These are phyloP conservation scores for Amphichorda felina DNA, from an alignment of 2,329 filamentous ascomycete genomes.

Conservation along the genomic window DNA sequence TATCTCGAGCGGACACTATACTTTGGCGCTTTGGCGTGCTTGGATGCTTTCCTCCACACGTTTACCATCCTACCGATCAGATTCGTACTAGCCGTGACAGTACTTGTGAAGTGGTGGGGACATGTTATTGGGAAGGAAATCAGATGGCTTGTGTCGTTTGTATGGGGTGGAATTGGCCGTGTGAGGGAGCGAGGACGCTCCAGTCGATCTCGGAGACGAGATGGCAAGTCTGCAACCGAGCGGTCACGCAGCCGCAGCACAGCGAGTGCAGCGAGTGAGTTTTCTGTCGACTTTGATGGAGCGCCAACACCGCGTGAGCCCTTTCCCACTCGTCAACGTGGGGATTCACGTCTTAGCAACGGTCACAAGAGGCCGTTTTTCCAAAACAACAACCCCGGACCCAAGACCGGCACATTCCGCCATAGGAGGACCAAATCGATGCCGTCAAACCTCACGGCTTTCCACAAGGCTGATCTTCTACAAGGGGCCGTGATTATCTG, in stretches of 20 bases:
- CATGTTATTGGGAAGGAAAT: constrained; percentile 61
- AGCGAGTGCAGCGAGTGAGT: constrained; percentile 19
- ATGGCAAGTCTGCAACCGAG: constrained; percentile 11
- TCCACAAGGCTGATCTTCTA: constrained; percentile 89
- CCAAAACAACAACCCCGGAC: constrained; percentile 11
- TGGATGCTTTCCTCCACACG: constrained; percentile 93
- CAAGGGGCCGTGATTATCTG: constrained; percentile 81
- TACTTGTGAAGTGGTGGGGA: constrained; percentile 69
- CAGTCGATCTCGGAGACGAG: constrained; percentile 18
- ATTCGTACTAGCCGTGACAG: constrained; percentile 68
- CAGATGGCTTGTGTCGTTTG: constrained; percentile 60
- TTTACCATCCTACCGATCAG: constrained; percentile 90
- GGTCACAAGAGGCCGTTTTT: constrained; percentile 7
- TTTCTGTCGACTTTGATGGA: constrained; percentile 4
- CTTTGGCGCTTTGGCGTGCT: constrained; percentile 82
- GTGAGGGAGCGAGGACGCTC: constrained; percentile 56
- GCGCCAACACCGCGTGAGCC: constrained; percentile 3
- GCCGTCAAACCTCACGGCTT: constrained; percentile 73
- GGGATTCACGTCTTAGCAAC: constrained; percentile 1
- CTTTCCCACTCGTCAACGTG: constrained; percentile 1
- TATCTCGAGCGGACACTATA: constrained; percentile 75
- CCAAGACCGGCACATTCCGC: constrained; percentile 25
- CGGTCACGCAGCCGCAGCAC: constrained; percentile 21
- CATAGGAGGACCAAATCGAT: constrained; percentile 73
- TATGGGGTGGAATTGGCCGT: constrained; percentile 68